Conservation (phyloP, 2,329 filamentous ascomycete genomes). For the Cordyceps militaris region DNA sequence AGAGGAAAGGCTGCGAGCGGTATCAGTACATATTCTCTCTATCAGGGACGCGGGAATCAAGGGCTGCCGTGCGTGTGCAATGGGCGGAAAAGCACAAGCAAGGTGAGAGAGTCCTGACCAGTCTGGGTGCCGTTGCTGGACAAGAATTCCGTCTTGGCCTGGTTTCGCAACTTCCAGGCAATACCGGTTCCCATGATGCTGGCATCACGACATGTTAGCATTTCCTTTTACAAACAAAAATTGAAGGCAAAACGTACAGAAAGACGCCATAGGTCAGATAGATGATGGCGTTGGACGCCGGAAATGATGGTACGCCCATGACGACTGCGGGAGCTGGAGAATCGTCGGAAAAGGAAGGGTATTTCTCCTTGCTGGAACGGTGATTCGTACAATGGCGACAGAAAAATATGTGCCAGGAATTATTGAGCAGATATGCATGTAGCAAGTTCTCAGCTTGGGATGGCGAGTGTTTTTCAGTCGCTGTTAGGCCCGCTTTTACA, state of each 20-base stretch:
- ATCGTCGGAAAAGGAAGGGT: not conserved
- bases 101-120: slow-evolving; percentile 53
- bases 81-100: slow-evolving; percentile 10
- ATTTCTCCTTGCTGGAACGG: not conserved
- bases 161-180: slow-evolving; percentile 52
- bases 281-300: slow-evolving; percentile 77
- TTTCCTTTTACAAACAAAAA: not conserved
- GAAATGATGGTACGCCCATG: slow-evolving; percentile 69
- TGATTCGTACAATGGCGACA: not conserved
- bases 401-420: not conserved
- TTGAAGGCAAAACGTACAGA: slow-evolving; percentile 48
- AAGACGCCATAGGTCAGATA: slow-evolving; percentile 74
- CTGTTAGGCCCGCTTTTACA: slow-evolving; percentile 1
- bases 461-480: not conserved
- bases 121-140: slow-evolving; percentile 75
- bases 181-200: slow-evolving; percentile 58
- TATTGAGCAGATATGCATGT: too few species aligned
- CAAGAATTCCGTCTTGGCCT: slow-evolving; percentile 65
- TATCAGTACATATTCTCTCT: slow-evolving; percentile 23
- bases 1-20: slow-evolving; percentile 61
- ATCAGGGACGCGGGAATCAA: slow-evolving; percentile 12
- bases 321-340: slow-evolving; percentile 12
- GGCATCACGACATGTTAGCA: slow-evolving; percentile 4
- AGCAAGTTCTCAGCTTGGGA: too few species aligned
- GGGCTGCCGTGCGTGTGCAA: too few species aligned